Evolutionary conservation across 345 rosid species (phyloP), one percentile per base, ranked within the genome.

Genomic region (Euphorbia pulcherrima): DNA sequence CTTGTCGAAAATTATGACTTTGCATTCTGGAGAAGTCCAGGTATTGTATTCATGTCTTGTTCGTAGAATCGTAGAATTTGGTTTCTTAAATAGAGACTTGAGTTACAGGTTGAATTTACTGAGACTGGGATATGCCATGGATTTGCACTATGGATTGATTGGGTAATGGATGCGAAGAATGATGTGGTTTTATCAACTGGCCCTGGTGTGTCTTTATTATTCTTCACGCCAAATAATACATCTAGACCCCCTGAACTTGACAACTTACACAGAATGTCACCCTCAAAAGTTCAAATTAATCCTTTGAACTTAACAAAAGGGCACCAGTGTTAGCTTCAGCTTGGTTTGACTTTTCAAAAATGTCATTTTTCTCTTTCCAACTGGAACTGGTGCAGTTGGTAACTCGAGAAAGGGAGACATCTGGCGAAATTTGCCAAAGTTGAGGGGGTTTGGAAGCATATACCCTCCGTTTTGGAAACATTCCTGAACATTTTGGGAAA

Each of bases 121-220:
- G 76, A 82, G 68, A 39, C 72, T 9, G 97, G 96, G 65, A 73
- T 80, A 27, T 94, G 97, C 80, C 97, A 94, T 65, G 96, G 96
- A 62, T 82, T 91, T 75, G 95, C 74, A 52, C 73, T 94, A 20
- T 89, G 99, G 99, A 81, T 94, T 65, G 99, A 94, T 72, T 89
- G 95, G 97, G 90, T 86, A 67, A 79, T 94, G 89, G 95, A 91
- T 80, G 69, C 81, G 21, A 80, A 79, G 57, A 77, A 81, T 53
- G 78, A 84, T 30, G 74, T 75, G 0, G 76, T 89, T 28, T 28
- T 86, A 72, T 82, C 96, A 50, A 85, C 90, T 13, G 88, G 99
- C 33, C 96, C 96, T 29, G 90, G 97, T 93, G 86, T 33, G 4
- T 29, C 60, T n/a, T 4, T 48, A n/a, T 68, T 17, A 27, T 59